Evolutionary conservation across 164 flowering plant genomes (phyloP), one percentile per base, ranked within the genome.

Genomic region (Berberis thunbergii): DNA sequence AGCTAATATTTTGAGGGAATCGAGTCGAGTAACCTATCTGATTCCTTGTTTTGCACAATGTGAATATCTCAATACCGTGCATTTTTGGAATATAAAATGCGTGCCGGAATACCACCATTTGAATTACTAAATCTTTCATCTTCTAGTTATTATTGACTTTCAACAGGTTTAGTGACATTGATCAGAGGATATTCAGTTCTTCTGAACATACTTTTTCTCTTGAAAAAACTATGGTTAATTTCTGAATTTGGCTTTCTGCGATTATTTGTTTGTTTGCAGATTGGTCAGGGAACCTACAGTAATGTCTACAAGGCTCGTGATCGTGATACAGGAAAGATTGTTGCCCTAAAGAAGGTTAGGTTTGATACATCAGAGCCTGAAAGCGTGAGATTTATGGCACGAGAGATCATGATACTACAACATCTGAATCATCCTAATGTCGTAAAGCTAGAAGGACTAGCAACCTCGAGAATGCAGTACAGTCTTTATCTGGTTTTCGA

Each of bases 261-360:
- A 6, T 43, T 26, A 45, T 9, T n/a, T 8, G 61, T 61, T 49
- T 9, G 54, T 50, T 60, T 77, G 70, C 82, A 88, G 96, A 64
- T 88, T 48, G 96, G 96, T 38, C 84, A 76, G 38, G 96, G 91
- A 64, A 84, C 91, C 0, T 86, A 86, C 63, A 86, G 91, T 79
- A 83, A 80, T 73, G 95, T 88, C 45, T 86, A 83, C 72, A 81
- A 81, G 65, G 95, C 91, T 61, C 72, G 80, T 48, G 89, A 86
- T 40, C 73, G 77, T 56, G 81, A 73, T 6, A 84, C 79, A 2
- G 82, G 83, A 1, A 80, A 82, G 67, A 78, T 88, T 52, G 89
- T 88, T 52, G 95, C 95, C 43, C 61, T 88, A 61, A 88, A 88
- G 81, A 88, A 86, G 75, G 89, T 88, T 6, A 73, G 83, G 11